Evolutionary conservation across 2,329 filamentous ascomycete species (phyloP).

Genomic region (Camptophora hylomeconis): DNA sequence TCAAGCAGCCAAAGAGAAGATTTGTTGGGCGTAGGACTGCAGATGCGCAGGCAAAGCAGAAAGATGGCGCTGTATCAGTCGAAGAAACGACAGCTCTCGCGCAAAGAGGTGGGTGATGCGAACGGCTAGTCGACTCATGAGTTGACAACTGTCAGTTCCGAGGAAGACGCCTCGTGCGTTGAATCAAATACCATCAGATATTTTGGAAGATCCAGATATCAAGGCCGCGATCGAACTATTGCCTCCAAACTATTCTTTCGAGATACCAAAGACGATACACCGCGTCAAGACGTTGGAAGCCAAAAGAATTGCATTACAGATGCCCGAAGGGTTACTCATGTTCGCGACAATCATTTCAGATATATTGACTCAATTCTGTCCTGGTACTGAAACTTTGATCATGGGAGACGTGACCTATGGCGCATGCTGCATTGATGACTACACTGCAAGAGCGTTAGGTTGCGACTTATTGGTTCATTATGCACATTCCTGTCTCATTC

Average conservation of each 20-base stretch:
- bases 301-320: slow-evolving; percentile 82
- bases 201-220: slow-evolving; percentile 71
- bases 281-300: slow-evolving; percentile 69
- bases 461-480: slow-evolving; percentile 95
- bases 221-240: slow-evolving; percentile 78
- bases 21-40: slow-evolving; percentile 78
- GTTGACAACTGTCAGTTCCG: too few relatives aligned
- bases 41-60: slow-evolving; percentile 41
- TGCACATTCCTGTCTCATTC: slow-evolving; percentile 90
- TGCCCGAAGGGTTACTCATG: slow-evolving; percentile 86
- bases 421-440: slow-evolving; percentile 97
- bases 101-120: slow-evolving; percentile 26
- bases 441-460: slow-evolving; percentile 82
- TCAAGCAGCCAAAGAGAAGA: slow-evolving; percentile 65
- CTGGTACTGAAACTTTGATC: slow-evolving; percentile 81
- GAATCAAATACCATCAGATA: slow-evolving; percentile 80
- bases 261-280: slow-evolving; percentile 96
- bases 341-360: slow-evolving; percentile 98
- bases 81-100: slow-evolving; percentile 44
- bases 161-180: slow-evolving; percentile 65
- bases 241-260: slow-evolving; percentile 94
- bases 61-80: slow-evolving; percentile 52
- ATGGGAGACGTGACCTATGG: slow-evolving; percentile 99
- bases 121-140: too few relatives aligned
- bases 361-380: slow-evolving; percentile 88